Evolutionary conservation across 2,329 filamentous ascomycete species (phyloP), one percentile per base, ranked within the genome.

Genomic region (Nemania bipapillata): DNA sequence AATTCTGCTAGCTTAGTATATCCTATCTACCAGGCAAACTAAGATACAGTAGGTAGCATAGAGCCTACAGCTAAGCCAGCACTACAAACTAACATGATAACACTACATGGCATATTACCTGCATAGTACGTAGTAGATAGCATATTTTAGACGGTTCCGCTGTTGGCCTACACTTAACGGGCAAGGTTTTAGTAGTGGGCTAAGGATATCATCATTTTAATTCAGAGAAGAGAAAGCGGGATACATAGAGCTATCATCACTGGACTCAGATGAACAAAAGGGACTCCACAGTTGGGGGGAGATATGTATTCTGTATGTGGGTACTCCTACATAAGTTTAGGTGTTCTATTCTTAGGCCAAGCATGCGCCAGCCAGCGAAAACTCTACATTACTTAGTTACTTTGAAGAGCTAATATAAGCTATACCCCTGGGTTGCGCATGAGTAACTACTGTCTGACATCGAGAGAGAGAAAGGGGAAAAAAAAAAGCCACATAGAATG

Each of bases 51-150:
- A 22, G 17, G 11, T n/a, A n/a, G n/a, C n/a, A n/a, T n/a, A n/a
- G n/a, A n/a, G n/a, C n/a, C 40, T 15, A n/a, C 40, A 45, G 62
- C 61, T 65, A 62, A 65, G 53, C 65, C 61, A 68, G 62, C 66
- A 53, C 61, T 65, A 62, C 57, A 15, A 12, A 47, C 50, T 40
- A 45, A 15, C 15, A n/a, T 45, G 40, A 17, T 55, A 26, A 20
- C 60, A 37, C 65, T 55, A 53, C 64, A 66, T 62, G 30, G 30
- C 35, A 53, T 62, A 63, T 49, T 49, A 49, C 45, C 40, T n/a
- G 20, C 30, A 9, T 32, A 9, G 30, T 32, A 32, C 30, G 30
- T 32, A 32, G 45, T 45, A 49, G 15, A 53, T 52, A 50, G n/a
- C 17, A 9, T 32, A 32, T 32, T 9, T 32, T 4, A 9, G 30